phyloP scores from a whole-genome alignment of 2,329 filamentous ascomycete species.

The Monilinia fructigena region DNA sequence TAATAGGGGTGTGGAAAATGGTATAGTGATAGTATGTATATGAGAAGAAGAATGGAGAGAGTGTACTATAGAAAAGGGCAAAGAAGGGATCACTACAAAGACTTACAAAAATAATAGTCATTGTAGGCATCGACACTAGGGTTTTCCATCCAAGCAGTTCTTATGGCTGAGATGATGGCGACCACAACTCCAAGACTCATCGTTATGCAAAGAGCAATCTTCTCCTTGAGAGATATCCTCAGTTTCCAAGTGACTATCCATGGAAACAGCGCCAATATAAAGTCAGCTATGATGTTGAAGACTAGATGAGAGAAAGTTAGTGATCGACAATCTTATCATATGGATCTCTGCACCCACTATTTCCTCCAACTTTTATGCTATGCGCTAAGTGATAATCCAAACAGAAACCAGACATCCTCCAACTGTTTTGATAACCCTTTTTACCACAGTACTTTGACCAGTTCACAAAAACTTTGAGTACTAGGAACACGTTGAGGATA shows the following conservation, averaged over 20 bases:
- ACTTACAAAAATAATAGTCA: conserved; percentile 46
- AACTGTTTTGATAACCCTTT: conserved; percentile 47
- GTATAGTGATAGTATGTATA: neutral
- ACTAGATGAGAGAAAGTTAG: conserved; percentile 40
- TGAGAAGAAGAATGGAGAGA: neutral
- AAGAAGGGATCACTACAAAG: neutral
- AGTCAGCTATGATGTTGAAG: conserved; percentile 55
- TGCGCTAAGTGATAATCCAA: conserved; percentile 43
- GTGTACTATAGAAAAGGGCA: neutral
- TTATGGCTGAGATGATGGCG: conserved; percentile 49
- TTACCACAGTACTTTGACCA: conserved; percentile 50
- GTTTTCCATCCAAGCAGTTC: conserved; percentile 50
- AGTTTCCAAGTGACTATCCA: conserved; percentile 51
- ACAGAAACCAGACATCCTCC: conserved; percentile 47
- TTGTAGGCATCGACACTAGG: conserved; percentile 45
- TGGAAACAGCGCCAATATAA: conserved; percentile 50
- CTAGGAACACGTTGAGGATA: conserved; percentile 50
- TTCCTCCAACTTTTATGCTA: conserved; percentile 51
- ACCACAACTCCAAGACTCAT: conserved; percentile 54
- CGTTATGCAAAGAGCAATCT: conserved; percentile 50
- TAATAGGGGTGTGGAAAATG: neutral
- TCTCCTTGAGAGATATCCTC: conserved; percentile 50
- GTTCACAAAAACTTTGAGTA: conserved; percentile 49
- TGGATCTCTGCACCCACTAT: conserved; percentile 42
- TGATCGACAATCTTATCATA: conserved; percentile 17